Evolutionary conservation across 202 grass and related monocot species (phyloP).

Genomic region (Schoenoplectus triqueter): DNA sequence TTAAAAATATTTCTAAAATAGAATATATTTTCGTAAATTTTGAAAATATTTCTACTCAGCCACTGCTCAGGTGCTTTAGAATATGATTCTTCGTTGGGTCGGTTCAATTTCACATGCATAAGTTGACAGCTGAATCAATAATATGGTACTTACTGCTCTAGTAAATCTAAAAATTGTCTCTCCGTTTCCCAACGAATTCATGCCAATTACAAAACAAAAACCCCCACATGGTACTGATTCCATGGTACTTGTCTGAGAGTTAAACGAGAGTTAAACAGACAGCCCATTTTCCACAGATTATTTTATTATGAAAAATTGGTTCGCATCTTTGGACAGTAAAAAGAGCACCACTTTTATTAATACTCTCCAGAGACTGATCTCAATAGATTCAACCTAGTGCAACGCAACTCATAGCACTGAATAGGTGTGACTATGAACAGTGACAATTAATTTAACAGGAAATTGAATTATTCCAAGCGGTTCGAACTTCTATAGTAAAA

Average conservation of each 20-base stretch:
- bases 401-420: background rate
- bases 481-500: background rate
- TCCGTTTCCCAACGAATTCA: background rate
- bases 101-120: constrained; percentile 27
- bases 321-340: constrained; percentile 4
- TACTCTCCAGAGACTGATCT: constrained; percentile 6
- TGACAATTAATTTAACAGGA: background rate
- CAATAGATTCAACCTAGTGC: constrained; percentile 21
- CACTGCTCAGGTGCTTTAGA: background rate
- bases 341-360: background rate
- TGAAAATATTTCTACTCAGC: too few relatives aligned
- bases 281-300: constrained; percentile 14
- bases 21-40: too few relatives aligned
- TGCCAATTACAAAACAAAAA: constrained; percentile 24
- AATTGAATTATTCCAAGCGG: background rate
- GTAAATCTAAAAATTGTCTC: background rate
- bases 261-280: constrained; percentile 13
- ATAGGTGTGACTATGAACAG: background rate
- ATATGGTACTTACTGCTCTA: constrained; percentile 2
- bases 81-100: background rate
- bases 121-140: constrained; percentile 24
- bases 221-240: constrained; percentile 16
- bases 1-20: too few relatives aligned
- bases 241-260: constrained; percentile 5
- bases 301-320: constrained; percentile 25